Evolutionary conservation across 495 filamentous ascomycete species (phyloP).

Genomic region (Alectoria sarmentosa): DNA sequence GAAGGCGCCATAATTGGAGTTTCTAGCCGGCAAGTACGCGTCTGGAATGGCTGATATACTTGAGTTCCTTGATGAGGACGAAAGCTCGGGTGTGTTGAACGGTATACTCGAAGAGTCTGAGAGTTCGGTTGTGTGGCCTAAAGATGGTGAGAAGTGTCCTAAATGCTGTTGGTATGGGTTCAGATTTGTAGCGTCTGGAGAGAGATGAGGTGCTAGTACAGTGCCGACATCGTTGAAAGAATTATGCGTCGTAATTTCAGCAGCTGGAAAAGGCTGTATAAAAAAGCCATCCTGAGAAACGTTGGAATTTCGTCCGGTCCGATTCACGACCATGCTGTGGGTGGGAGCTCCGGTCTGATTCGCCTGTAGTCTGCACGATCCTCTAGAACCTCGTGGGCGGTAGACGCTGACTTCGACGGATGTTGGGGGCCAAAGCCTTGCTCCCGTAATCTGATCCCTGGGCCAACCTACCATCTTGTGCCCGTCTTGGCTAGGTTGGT

Average conservation of each 20-base stretch:
- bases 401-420: not conserved
- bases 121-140: not conserved
- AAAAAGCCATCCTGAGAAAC: not conserved
- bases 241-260: too few species aligned
- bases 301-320: not conserved
- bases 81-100: not conserved
- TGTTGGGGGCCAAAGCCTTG: not conserved
- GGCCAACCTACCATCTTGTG: not conserved
- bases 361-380: not conserved
- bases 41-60: slow-evolving; percentile 1
- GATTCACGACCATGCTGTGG: not conserved
- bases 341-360: not conserved
- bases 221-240: not conserved
- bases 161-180: not conserved
- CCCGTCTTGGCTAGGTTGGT: not conserved
- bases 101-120: not conserved
- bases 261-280: not conserved
- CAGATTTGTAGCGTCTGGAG: not conserved
- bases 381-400: not conserved
- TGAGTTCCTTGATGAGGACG: slow-evolving; percentile 2
- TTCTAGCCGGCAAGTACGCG: not conserved
- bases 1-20: not conserved
- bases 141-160: not conserved
- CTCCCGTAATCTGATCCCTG: not conserved
- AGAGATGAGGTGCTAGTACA: not conserved